phyloP scores from a whole-genome alignment of 78 protist species.

The Cavenderia fasciculata region DNA sequence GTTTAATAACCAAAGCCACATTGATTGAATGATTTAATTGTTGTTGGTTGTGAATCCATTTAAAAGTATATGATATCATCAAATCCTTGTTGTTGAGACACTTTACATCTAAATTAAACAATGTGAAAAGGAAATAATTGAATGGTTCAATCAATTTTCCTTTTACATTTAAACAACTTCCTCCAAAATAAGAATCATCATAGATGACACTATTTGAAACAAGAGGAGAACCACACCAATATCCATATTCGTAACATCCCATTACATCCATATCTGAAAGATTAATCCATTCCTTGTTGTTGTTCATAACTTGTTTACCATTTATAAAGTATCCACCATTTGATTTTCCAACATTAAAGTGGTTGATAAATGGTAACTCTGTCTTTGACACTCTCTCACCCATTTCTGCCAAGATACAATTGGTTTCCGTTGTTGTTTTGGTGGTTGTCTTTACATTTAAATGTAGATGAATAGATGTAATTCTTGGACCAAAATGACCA shows the following conservation, averaged over 20 bases:
- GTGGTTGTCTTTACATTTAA: not conserved
- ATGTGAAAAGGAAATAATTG: no score
- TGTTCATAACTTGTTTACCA: not conserved
- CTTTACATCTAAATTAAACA: no score
- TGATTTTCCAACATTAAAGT: not conserved
- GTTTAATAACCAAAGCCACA: no score
- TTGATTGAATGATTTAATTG: no score
- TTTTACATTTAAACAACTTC: not conserved
- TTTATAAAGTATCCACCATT: conserved; percentile 14
- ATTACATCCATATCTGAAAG: not conserved
- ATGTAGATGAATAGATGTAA: not conserved
- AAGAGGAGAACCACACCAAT: not conserved
- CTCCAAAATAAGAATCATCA: conserved; percentile 1
- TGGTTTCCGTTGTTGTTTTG: not conserved
- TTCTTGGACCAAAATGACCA: not conserved
- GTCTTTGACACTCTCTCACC: conserved; percentile 2
- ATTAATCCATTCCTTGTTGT: not conserved
- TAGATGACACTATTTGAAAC: not conserved
- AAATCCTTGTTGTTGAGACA: no score
- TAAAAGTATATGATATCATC: no score
- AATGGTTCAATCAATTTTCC: not conserved
- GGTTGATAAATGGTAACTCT: not conserved
- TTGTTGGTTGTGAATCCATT: no score
- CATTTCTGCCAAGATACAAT: not conserved
- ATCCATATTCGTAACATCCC: conserved; percentile 4